Evolutionary conservation across 148 eudicot genomes (phyloP), one percentile per base, ranked within the genome.

Genomic region (Arctostaphylos glauca): DNA sequence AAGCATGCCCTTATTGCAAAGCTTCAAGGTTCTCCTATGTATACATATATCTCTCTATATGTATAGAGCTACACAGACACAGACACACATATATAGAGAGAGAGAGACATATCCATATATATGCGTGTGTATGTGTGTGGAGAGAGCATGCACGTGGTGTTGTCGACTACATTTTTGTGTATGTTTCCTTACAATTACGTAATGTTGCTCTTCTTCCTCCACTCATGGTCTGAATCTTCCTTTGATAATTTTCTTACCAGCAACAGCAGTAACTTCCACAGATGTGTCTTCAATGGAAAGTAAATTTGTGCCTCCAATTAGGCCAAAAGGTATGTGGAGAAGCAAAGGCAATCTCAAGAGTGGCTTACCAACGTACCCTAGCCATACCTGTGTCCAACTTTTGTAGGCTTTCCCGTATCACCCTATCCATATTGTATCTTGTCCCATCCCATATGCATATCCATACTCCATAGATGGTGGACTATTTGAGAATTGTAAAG

Each of bases 251-350:
- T 43, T n/a, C 38, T 44, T 15, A 23, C 80, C 81, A 85, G 88
- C 83, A 43, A 82, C 75, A 50, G 54, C 80, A 13, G n/a, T 68
- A 25, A 38, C 84, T 77, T 10, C 80, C 41, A 67, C 87, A 77
- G 49, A 74, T 16, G 82, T 25, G 66, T 55, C 31, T 78, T 77
- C 81, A 23, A 31, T 59, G 68, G 53, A 55, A 77, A 78, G 75
- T 55, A 59, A 59, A 59, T 67, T 55, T 84, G 55, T 74, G 59
- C 76, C 86, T 59, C 74, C 75, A 9, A 41, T 18, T 83, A 76
- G 3, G 64, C 9, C 66, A 83, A 83, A 78, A 76, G 80, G 84
- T 83, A 83, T 41, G 19, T 58, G 80, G 31, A 25, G 80, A 3
- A 25, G 62, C 59, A 41, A 3, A 6, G 74, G 41, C 41, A 10